Base-by-base conservation (phyloP, 768 basidiomycete genomes). In the Lepiota venenata region DNA sequence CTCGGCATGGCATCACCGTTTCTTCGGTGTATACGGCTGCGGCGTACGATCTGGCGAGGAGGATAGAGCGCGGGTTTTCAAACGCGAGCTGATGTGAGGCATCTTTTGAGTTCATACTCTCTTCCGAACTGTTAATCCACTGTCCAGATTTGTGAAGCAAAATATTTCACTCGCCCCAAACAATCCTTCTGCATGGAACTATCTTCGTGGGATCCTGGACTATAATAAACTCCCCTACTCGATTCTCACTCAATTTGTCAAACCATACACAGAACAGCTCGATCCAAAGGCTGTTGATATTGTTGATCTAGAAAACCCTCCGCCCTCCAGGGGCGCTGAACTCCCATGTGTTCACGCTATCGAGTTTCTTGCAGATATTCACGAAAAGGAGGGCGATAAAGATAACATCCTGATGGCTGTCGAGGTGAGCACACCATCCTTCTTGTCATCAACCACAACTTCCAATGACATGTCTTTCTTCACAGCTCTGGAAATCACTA, bases 161-260 rank as follows among this genome's bases (percentile, higher is more conserved):
- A 87, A 85, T 64, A 90, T 98, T 48, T 81, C 88, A 16, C 71
- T 87, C 10, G 91, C 91, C 3, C 93, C 97, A 6, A 95, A 94
- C 68, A 99, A 99, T 61, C 80, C 86, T 0, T 96, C 94, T 0
- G 90, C 93, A 0, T 99, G 97, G 97, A 97, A 97, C 68, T 99
- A 97, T 69, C 80, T 98, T 9, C 83, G 96, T 56, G 97, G 91
- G 6, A 65, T 88, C n/a, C 78, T 96, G 18, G 80, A 86, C 32
- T 73, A 79, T 60, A 80, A 81, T 50, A 66, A 74, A 11, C 75
- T 77, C 14, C 83, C 91, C 0, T 84, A 85, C 61, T 71, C 81
- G 1, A 68, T 67, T 4, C 65, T 88, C 40, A 62, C 71, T 20
- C 65, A 78, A 0, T 93, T 93, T 58, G 85, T 89, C 16, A 63